Evolutionary conservation across 2,329 filamentous ascomycete genomes (phyloP).

Genomic region (Fusarium sp.): DNA sequence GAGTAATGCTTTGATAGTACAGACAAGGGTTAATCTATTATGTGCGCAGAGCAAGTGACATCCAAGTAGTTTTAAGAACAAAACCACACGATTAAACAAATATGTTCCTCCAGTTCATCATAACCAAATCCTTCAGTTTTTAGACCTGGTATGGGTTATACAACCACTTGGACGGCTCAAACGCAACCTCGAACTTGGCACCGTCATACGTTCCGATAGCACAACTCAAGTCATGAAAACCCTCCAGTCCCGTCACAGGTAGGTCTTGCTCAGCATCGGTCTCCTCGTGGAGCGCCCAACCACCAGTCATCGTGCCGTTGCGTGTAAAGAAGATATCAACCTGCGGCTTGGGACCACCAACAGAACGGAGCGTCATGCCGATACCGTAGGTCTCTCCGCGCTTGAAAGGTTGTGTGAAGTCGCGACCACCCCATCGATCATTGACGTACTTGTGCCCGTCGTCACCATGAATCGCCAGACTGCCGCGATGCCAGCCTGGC

Average conservation of each 20-base stretch:
- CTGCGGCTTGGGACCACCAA: conserved; percentile 48
- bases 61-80: not conserved
- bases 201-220: conserved; percentile 78
- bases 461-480: conserved; percentile 82
- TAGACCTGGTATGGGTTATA: conserved; percentile 55
- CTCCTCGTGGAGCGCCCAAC: conserved; percentile 83
- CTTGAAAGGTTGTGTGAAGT: conserved; percentile 75
- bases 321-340: conserved; percentile 74
- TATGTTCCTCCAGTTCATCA: not conserved
- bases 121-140: not conserved
- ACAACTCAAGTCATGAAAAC: conserved; percentile 77
- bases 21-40: not conserved
- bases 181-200: conserved; percentile 76
- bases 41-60: not conserved
- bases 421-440: conserved; percentile 78
- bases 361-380: conserved; percentile 72
- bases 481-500: conserved; percentile 84
- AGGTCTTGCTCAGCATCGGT: conserved; percentile 72
- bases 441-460: conserved; percentile 83
- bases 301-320: conserved; percentile 69
- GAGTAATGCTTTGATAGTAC: too few relatives aligned
- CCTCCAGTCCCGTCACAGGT: conserved; percentile 76
- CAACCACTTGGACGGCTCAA: conserved; percentile 71
- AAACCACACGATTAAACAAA: not conserved
- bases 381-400: conserved; percentile 77